Percentiles rank a stretch among this genome's conserved stretches.
These are phyloP conservation scores for Trametes maxima DNA, from an alignment of 768 basidiomycete genomes.

Conservation along the genomic window DNA sequence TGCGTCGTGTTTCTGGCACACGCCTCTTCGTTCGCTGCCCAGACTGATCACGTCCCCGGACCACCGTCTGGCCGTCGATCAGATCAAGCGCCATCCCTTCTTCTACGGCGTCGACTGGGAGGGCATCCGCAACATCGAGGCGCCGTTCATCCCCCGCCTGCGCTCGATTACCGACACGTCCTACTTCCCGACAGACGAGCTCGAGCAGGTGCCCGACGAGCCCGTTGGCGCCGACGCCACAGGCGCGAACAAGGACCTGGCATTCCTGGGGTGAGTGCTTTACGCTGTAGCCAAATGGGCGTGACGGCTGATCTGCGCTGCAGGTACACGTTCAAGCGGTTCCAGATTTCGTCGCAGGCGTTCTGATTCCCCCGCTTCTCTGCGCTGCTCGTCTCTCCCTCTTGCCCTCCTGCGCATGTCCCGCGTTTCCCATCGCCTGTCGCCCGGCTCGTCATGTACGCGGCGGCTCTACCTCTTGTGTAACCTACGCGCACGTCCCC, in stretches of 20 bases:
- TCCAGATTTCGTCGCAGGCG: conserved; percentile 61
- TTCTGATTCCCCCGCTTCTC: conserved; percentile 36
- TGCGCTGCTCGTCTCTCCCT: neutral
- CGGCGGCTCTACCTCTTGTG: neutral
- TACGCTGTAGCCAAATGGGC: neutral
- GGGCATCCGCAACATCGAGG: conserved; percentile 82
- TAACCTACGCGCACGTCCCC: conserved; percentile 4
- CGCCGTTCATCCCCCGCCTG: conserved; percentile 95
- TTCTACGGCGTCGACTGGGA: conserved; percentile 97
- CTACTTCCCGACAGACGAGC: conserved; percentile 96
- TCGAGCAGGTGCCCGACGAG: conserved; percentile 71
- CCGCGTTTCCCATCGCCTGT: neutral
- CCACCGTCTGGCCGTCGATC: conserved; percentile 74
- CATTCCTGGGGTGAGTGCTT: conserved; percentile 52
- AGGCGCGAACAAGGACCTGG: conserved; percentile 55
- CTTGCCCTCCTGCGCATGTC: neutral
- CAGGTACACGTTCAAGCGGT: conserved; percentile 82
- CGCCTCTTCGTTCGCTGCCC: neutral
- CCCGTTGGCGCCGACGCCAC: conserved; percentile 41
- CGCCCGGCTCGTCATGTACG: conserved; percentile 3
- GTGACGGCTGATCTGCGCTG: neutral
- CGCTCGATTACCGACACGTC: conserved; percentile 94
- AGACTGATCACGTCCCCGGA: conserved; percentile 88
- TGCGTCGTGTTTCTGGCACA: neutral
- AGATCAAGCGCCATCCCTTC: conserved; percentile 91